Conservation (phyloP, 2,329 filamentous ascomycete genomes). For the Penicillium verrucosum region DNA sequence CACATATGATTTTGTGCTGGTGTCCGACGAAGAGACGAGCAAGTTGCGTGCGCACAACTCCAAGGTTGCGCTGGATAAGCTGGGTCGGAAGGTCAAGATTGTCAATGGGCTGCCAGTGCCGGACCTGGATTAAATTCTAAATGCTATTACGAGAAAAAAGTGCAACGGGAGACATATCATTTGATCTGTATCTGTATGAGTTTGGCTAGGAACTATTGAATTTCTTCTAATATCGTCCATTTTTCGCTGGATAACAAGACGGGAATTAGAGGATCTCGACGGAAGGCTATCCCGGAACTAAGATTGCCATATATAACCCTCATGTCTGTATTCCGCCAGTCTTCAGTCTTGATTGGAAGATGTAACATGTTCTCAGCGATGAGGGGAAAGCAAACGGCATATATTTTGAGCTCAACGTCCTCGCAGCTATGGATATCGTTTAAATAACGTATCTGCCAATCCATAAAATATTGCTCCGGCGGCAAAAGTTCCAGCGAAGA, state of each 20-base stretch:
- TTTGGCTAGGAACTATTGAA: neutral
- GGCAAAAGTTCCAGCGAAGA: no score
- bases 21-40: constrained; percentile 66
- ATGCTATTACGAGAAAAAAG: neutral
- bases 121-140: constrained; percentile 19
- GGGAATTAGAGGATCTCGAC: neutral
- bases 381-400: no score
- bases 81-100: constrained; percentile 68
- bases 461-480: no score
- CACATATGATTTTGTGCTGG: constrained; percentile 73
- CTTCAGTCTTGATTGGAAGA: neutral
- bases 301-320: neutral
- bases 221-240: neutral
- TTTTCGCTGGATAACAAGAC: neutral
- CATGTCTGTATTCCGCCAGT: neutral
- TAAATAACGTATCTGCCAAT: no score
- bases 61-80: constrained; percentile 61
- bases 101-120: constrained; percentile 40
- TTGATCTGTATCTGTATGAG: neutral
- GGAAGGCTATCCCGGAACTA: neutral
- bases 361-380: neutral
- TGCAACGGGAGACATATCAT: neutral
- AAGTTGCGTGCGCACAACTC: constrained; percentile 65
- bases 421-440: no score
- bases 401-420: no score